Evolutionary conservation across 2,329 filamentous ascomycete species (phyloP).

Genomic region (Claviceps quebecensis): DNA sequence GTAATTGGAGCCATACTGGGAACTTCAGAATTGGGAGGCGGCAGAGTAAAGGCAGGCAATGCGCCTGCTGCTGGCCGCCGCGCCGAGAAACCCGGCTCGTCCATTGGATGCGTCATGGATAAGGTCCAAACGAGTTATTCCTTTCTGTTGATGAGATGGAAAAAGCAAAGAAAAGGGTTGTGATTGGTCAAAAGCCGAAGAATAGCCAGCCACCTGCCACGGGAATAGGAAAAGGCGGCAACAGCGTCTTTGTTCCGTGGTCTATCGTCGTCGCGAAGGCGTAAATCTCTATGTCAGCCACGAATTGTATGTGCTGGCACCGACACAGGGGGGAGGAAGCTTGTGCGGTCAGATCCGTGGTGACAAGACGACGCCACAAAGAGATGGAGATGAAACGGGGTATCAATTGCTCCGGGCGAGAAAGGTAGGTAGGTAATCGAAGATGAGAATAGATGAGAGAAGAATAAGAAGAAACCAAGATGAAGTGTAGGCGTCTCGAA

Average conservation of each 20-base stretch:
- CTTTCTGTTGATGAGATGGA: not conserved
- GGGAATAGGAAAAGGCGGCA: not conserved
- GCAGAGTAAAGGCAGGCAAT: slow-evolving; percentile 22
- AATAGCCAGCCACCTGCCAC: not conserved
- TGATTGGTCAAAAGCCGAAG: not conserved
- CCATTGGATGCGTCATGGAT: slow-evolving; percentile 11
- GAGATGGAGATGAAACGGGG: not conserved
- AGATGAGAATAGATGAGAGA: too few species aligned
- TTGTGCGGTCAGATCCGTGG: not conserved
- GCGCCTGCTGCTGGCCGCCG: slow-evolving; percentile 20
- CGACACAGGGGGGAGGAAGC: not conserved
- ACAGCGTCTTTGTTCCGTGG: not conserved
- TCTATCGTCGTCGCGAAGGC: not conserved
- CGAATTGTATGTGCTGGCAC: not conserved
- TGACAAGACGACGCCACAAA: not conserved
- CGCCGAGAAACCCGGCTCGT: slow-evolving; percentile 19
- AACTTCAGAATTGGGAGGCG: slow-evolving; percentile 21
- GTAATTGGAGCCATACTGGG: slow-evolving; percentile 19
- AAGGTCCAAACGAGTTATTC: not conserved
- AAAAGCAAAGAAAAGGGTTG: not conserved
- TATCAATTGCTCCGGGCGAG: not conserved
- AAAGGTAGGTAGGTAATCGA: not conserved
- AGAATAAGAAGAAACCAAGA: not conserved
- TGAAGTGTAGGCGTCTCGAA: not conserved
- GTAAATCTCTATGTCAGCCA: not conserved